phyloP scores from a whole-genome alignment of 768 basidiomycete genomes.

The Mycena belliarum region DNA sequence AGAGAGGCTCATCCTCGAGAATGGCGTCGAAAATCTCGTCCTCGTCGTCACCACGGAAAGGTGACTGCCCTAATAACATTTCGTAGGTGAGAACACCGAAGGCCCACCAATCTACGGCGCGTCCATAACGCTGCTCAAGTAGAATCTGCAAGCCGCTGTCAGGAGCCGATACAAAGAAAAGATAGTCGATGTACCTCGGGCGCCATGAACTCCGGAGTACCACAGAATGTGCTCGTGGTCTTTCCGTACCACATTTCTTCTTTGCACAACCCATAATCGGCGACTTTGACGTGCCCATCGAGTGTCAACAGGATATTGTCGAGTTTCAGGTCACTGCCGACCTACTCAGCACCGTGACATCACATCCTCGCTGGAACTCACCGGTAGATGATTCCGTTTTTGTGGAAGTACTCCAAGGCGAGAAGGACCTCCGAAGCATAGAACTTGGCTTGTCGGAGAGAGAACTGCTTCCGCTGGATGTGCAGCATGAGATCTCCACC shows the following conservation, averaged over 20 bases:
- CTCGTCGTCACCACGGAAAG: conserved; percentile 98
- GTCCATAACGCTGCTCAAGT: conserved; percentile 97
- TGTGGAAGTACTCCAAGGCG: conserved; percentile 97
- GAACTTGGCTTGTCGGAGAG: conserved; percentile 97
- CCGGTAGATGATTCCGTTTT: conserved; percentile 99
- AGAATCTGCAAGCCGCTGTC: conserved; percentile 64
- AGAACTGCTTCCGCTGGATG: conserved; percentile 98
- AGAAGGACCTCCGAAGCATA: conserved; percentile 96
- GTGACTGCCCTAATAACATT: conserved; percentile 98
- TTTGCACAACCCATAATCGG: conserved; percentile 98
- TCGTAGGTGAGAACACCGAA: conserved; percentile 98
- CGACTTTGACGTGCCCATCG: conserved; percentile 98
- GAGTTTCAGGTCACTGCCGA: conserved; percentile 85
- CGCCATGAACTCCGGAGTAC: conserved; percentile 99
- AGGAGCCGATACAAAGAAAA: conserved; percentile 5
- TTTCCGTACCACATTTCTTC: conserved; percentile 98
- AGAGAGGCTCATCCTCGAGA: conserved; percentile 95
- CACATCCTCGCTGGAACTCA: conserved; percentile 34
- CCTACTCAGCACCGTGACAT: conserved; percentile 1
- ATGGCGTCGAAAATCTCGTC: conserved; percentile 99
- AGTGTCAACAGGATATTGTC: conserved; percentile 97
- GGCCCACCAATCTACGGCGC: conserved; percentile 99
- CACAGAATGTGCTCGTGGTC: conserved; percentile 98
- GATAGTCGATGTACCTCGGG: conserved; percentile 72
- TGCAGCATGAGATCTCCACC: conserved; percentile 99